Evolutionary conservation across 2,329 filamentous ascomycete species (phyloP), one percentile per base, ranked within the genome.

Genomic region (Emergomyces pasteurianus): DNA sequence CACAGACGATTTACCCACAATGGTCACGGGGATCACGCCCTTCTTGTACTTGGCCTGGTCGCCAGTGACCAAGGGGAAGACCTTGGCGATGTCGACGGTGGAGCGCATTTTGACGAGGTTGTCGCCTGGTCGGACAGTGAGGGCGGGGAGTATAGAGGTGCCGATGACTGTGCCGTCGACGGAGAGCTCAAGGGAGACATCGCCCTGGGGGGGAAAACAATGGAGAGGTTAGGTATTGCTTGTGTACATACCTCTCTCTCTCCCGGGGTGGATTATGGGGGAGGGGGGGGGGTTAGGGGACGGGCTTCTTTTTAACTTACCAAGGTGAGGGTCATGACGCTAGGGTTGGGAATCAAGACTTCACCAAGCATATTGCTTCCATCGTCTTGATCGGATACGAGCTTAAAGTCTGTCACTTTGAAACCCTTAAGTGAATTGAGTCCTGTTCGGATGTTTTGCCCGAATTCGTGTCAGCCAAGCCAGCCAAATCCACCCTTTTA

Each of bases 301-400:
- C 14, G 26, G 7, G 7, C n/a, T n/a, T n/a, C n/a, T n/a, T 40
- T 10, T 40, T 42, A 28, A 38, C 63, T 54, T 71, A 77, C 75
- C 76, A 86, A 75, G 50, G 74, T 71, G 60, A 85, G 72, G 4
- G 79, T 82, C 72, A 84, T 74, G 60, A 83, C 75, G 1, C 81
- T 82, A 0, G 83, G 83, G 68, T 86, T 86, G 62, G 83, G 83
- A 57, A 86, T 82, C 63, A 70, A 74, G 54, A 83, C 79, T 42
- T 61, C 77, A 65, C 81, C 84, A 26, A 77, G 68, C 66, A 84
- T 75, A 69, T 85, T 86, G 61, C 77, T 76, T 53, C 77, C 78
- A 63, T 81, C 78, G 1, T 26, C 21, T 26, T 43, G 3, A 0
- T 43, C 38, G 67, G 55, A 67, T 60, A 79, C 71, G 65, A 84